Evolutionary conservation across 257 asterid species (phyloP).

Genomic region (Solanum lignicaule): DNA sequence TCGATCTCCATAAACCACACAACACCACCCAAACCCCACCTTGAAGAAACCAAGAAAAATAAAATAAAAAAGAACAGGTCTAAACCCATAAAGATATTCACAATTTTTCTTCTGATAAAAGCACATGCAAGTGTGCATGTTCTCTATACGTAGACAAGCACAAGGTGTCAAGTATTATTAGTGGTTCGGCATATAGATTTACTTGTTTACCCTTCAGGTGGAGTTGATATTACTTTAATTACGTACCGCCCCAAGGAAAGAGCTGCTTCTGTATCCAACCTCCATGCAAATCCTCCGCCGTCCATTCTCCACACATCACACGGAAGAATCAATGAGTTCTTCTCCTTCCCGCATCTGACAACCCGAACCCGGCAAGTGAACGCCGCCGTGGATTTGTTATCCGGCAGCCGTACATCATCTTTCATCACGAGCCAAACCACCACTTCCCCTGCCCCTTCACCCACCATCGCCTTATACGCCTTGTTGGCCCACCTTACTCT

Average conservation of each 20-base stretch:
- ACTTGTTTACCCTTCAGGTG: background rate
- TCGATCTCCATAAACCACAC: background rate
- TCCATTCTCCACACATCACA: constrained; percentile 91
- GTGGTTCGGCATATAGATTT: background rate
- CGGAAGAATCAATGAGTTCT: constrained; percentile 32
- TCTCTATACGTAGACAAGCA: background rate
- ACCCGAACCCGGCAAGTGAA: constrained; percentile 75
- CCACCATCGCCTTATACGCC: constrained; percentile 38
- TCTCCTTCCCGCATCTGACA: constrained; percentile 40
- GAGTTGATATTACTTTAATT: background rate
- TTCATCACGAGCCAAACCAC: constrained; percentile 34
- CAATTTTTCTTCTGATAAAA: background rate
- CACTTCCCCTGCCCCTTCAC: constrained; percentile 18
- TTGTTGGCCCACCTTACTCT: constrained; percentile 54
- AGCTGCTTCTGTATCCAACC: constrained; percentile 71
- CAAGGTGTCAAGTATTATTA: background rate
- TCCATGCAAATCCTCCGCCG: constrained; percentile 86
- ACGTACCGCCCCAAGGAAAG: constrained; percentile 38
- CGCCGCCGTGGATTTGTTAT: constrained; percentile 9
- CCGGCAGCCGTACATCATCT: constrained; percentile 29
- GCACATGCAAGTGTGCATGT: background rate
- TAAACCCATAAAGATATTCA: background rate
- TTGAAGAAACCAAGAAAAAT: background rate
- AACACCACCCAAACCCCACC: background rate
- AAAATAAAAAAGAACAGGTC: background rate